Evolutionary conservation across 805 yeast genomes (phyloP), one percentile per base, ranked within the genome.

Genomic region (Candida silvatica): DNA sequence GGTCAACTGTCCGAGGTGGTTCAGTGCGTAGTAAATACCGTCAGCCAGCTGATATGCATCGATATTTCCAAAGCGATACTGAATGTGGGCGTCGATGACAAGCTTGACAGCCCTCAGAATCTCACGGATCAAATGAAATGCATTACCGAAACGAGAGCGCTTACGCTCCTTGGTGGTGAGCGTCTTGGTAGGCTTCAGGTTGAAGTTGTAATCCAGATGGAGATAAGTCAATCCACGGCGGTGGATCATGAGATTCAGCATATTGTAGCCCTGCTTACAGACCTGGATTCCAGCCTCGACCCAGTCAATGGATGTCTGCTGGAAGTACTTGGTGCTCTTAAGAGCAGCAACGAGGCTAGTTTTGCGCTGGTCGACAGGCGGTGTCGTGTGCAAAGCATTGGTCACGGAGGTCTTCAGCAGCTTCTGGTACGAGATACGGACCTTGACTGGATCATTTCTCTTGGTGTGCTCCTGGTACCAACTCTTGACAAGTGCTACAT

Each of bases 251-350:
- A 92, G 61, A 55, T 87, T 88, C 31, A 92, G 67, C 94, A 90
- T 88, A 47, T 86, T 90, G 57, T 80, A 84, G 3, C 98, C 98
- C 58, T 92, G 99, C 26, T 76, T 72, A 50, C 95, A 83, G 3
- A 92, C 76, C 59, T 92, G 97, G 38, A 92, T 63, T 20, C 97
- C 98, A 1, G 97, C 98, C 56, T 92, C 99, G 3, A 90, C 92
- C 99, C 99, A 92, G 57, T 92, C 98, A 33, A 92, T 78, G 0
- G 88, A 70, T 0, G 98, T 90, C 47, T 83, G 80, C 51, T 86
- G 95, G 58, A 92, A 92, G 54, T 74, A 92, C 49, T 85, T 88
- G 0, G 98, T 92, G 31, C 70, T 66, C 38, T 76, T 74, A 44
- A 92, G 67, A 20, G 77, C 67, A 41, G 74, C 75, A 19, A 92